Base-by-base conservation (phyloP, 306 rosid genomes). In the Dalbergia oliveri region DNA sequence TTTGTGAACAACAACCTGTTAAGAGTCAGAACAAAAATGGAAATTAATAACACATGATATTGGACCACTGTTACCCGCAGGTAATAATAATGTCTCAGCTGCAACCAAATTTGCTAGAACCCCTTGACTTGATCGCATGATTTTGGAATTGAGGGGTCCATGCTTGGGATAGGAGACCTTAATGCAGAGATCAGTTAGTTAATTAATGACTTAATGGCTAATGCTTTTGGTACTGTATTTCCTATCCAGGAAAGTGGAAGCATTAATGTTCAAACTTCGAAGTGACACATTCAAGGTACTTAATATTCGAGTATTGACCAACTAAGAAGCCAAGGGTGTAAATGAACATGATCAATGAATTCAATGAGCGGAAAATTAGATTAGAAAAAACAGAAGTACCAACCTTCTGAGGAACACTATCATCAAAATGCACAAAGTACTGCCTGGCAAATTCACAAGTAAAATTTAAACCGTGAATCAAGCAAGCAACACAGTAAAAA, bases 401-500 rank as follows among this genome's bases (percentile, higher is more conserved):
- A 51, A 93, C 99, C 91, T 85, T 88, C 59, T 93, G 90, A 41
- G 97, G 84, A 81, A 95, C 97, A 35, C 89, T 85, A 70, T 95
- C 99, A 81, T 93, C 99, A 50, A 85, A 91, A 70, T 93, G 64
- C 72, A 95, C 99, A 86, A 95, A 95, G 70, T 95, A 95, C 83
- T 95, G 99, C 88, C 99, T 95, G 98, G 51, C 23, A 81, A 77
- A 79, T 26, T 41, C 3, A 26, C 51, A 60, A 83, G 69, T 62
- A 58, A 73, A 72, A 60, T 44, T 71, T 41, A 81, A 14, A 51
- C 16, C 11, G 70, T 37, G 41, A 37, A 37, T 23, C 53, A 43
- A 65, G 23, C 47, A 66, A 37, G n/a, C 33, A 68, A 53, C 26
- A 54, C 19, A 66, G 11, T 0, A 49, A 39, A 57, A 13, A 14